phyloP scores from a whole-genome alignment of 345 rosid genomes.

The Camelina sativa region DNA sequence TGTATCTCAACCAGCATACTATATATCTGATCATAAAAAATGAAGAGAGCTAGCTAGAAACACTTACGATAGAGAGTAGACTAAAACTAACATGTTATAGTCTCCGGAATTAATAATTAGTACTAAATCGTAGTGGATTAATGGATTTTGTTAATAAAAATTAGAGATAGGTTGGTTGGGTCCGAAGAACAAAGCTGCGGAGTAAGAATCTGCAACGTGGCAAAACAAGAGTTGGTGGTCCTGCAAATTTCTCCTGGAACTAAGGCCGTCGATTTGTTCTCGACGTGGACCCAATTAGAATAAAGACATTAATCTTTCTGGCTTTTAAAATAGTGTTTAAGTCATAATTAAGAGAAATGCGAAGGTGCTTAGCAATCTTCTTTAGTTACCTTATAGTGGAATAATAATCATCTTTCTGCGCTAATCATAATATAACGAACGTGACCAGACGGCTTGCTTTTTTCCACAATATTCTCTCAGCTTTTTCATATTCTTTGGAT shows the following conservation, averaged over 20 bases:
- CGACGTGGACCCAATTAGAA: constrained; percentile 15
- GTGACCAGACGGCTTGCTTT: constrained; percentile 45
- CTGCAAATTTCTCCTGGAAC: constrained; percentile 43
- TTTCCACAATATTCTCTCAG: constrained; percentile 33
- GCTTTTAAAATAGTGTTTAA: neutral
- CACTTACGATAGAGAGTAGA: too few species aligned
- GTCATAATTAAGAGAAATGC: neutral
- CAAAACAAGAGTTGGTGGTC: constrained; percentile 24
- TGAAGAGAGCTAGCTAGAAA: too few species aligned
- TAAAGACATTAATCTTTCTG: constrained; percentile 34
- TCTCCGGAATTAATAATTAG: too few species aligned
- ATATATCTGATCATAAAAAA: too few species aligned
- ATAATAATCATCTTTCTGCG: constrained; percentile 48
- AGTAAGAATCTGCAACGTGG: constrained; percentile 41
- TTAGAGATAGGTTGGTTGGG: neutral
- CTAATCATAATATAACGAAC: constrained; percentile 46
- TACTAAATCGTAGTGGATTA: neutral
- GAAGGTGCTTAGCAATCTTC: constrained; percentile 41
- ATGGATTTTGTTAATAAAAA: constrained; percentile 8
- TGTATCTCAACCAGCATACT: too few species aligned
- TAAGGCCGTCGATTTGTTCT: constrained; percentile 41
- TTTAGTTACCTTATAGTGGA: constrained; percentile 29
- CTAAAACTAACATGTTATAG: too few species aligned
- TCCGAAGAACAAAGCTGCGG: constrained; percentile 1
- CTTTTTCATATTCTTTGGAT: constrained; percentile 38